Base-by-base conservation (phyloP, 2,329 filamentous ascomycete species). In the Dothideomycetes sp. region DNA sequence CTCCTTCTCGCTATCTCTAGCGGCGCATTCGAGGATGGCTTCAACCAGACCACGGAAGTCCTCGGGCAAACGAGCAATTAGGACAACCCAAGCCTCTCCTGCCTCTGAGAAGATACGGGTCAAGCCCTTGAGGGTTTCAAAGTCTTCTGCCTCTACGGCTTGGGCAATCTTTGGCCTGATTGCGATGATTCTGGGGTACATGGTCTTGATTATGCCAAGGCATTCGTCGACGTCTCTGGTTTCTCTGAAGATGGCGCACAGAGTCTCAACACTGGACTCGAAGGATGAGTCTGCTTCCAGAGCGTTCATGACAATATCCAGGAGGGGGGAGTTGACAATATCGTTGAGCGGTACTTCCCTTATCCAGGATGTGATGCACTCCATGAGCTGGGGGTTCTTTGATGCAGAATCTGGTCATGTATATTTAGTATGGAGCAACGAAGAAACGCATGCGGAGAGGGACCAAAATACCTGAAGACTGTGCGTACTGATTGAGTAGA, bases 301-400 rank as follows among this genome's bases (percentile, higher is more conserved):
- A 5, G 83, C 87, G 49, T 78, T 76, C 56, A 95, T 78, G 35
- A 95, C 76, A 38, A 88, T 71, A 49, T 85, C 77, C 51, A 98
- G 71, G 11, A 98, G 70, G 5, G 88, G 82, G 1, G 89, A 95
- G 52, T 81, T 82, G 50, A 94, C 82, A 48, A 98, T 78, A 47
- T 84, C 80, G 48, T 73, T 73, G 33, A 94, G 76, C 1, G 89
- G 85, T 5, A 98, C 85, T 64, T 98, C 91, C 52, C 87, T 78
- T 51, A 96, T 74, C 91, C 91, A 98, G 3, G 91, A 95, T 22
- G 87, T 93, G 52, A 96, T 87, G 60, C 91, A 96, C 54, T 95
- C 86, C 60, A 96, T 79, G 33, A 98, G 73, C 55, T 88, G 83
- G 2, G 89, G 88, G 56, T 95, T 94, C 47, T 80, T 82, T 7